Conservation (phyloP, 179 eudicot species). For the Silene noctiflora region DNA sequence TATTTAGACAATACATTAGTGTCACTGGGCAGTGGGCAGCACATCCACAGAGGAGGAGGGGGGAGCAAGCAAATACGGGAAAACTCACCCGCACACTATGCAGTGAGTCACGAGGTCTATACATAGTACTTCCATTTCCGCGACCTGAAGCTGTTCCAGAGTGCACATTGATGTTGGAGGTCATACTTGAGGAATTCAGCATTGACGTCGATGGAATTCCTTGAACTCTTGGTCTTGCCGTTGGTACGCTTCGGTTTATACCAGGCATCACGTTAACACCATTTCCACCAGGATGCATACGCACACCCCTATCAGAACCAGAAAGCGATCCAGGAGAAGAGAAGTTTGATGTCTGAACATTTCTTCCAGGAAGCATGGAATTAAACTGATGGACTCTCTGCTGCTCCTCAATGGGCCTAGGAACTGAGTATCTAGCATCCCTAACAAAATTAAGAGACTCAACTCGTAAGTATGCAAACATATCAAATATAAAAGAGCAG, state of each 20-base stretch:
- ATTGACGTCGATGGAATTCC: slow-evolving; percentile 60
- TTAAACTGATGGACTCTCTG: slow-evolving; percentile 80
- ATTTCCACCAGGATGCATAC: slow-evolving; percentile 61
- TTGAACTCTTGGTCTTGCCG: slow-evolving; percentile 71
- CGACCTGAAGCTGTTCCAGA: slow-evolving; percentile 60
- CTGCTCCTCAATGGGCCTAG: slow-evolving; percentile 75
- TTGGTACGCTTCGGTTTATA: slow-evolving; percentile 48
- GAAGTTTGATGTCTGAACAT: slow-evolving; percentile 46
- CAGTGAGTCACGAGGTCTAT: slow-evolving; percentile 68
- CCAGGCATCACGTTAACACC: slow-evolving; percentile 59
- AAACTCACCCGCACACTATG: slow-evolving; percentile 68
- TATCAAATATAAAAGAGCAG: not conserved
- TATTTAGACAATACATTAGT: no score
- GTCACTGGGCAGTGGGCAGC: not conserved
- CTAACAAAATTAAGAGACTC: slow-evolving; percentile 26
- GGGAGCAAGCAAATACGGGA: not conserved
- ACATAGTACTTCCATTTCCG: slow-evolving; percentile 47
- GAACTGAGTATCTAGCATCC: slow-evolving; percentile 62
- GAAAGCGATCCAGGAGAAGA: slow-evolving; percentile 60
- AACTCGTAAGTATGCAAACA: slow-evolving; percentile 4
- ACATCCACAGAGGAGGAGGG: not conserved
- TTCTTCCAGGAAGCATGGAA: slow-evolving; percentile 64
- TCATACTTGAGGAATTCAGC: slow-evolving; percentile 39
- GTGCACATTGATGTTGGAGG: slow-evolving; percentile 40
- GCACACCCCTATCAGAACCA: slow-evolving; percentile 66